phyloP scores from a whole-genome alignment of 306 rosid genomes.

The Cercis canadensis region DNA sequence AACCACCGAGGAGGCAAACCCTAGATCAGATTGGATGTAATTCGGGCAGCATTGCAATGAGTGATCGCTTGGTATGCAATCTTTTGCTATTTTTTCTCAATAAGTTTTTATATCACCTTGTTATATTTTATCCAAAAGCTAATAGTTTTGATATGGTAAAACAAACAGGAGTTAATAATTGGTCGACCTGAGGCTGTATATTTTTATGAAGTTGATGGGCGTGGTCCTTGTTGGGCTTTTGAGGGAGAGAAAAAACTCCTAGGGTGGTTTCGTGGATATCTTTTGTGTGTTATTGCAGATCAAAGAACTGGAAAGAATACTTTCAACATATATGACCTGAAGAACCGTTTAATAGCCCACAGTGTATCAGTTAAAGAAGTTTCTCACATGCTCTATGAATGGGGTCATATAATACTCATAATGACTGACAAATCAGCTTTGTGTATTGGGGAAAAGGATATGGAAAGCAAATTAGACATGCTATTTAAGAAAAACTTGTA shows the following conservation, averaged over 20 bases:
- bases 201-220: conserved; percentile 98
- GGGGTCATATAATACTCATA: conserved; percentile 94
- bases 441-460: conserved; percentile 96
- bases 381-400: conserved; percentile 95
- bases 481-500: conserved; percentile 92
- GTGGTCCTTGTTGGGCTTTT: conserved; percentile 99
- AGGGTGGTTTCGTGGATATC: conserved; percentile 99
- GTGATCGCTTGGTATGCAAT: conserved; percentile 81
- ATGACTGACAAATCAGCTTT: conserved; percentile 88
- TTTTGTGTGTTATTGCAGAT: conserved; percentile 90
- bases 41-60: conserved; percentile 80
- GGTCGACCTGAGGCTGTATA: conserved; percentile 97
- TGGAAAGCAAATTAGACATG: conserved; percentile 99
- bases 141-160: conserved; percentile 35
- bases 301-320: conserved; percentile 81
- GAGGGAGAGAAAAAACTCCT: conserved; percentile 95
- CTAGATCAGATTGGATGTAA: conserved; percentile 94
- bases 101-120: conserved; percentile 15
- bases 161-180: conserved; percentile 78
- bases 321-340: conserved; percentile 89
- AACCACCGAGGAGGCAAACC: conserved; percentile 86
- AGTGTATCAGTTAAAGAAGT: conserved; percentile 80
- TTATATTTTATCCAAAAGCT: conserved; percentile 32
- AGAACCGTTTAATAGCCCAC: conserved; percentile 92
- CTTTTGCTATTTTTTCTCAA: conserved; percentile 21